phyloP scores from a whole-genome alignment of 352 stramenopile species.

The Albugo laibachii region DNA sequence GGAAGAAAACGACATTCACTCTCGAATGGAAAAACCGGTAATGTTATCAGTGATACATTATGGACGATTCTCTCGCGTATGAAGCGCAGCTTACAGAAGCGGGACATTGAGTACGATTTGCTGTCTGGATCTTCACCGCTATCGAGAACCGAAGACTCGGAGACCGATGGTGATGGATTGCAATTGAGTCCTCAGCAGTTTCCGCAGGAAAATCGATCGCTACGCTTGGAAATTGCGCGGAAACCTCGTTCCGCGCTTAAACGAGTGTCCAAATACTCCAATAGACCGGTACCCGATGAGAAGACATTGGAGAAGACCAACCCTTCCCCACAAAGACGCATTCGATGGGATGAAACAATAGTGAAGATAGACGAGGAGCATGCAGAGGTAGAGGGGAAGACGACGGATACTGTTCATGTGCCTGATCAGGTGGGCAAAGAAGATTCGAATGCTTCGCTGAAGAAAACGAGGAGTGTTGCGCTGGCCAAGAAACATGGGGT shows the following conservation, averaged over 20 bases:
- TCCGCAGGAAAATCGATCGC: too few relatives aligned
- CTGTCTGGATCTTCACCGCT: conserved; percentile 25
- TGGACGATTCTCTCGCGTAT: conserved; percentile 2
- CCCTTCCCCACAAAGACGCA: conserved; percentile 19
- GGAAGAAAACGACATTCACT: neutral
- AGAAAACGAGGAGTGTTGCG: too few relatives aligned
- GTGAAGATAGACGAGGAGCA: conserved; percentile 64
- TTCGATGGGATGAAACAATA: conserved; percentile 59
- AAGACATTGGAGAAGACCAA: conserved; percentile 17
- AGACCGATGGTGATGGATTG: conserved; percentile 61
- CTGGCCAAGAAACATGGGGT: conserved; percentile 15
- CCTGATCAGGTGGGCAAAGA: too few relatives aligned
- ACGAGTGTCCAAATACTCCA: conserved; percentile 51
- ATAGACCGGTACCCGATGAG: conserved; percentile 13
- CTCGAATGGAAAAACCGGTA: neutral
- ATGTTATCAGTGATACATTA: conserved; percentile 1
- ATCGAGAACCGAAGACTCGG: conserved; percentile 44
- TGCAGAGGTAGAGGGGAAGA: conserved; percentile 30
- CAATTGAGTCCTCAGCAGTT: conserved; percentile 32
- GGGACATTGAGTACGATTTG: conserved; percentile 53
- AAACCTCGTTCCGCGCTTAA: conserved; percentile 41
- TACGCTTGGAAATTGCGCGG: conserved; percentile 17
- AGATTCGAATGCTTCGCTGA: too few relatives aligned
- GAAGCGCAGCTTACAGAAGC: conserved; percentile 15
- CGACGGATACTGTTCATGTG: neutral